Evolutionary conservation across 176 grass and related monocot species (phyloP).

Genomic region (Hordeum vulgare): DNA sequence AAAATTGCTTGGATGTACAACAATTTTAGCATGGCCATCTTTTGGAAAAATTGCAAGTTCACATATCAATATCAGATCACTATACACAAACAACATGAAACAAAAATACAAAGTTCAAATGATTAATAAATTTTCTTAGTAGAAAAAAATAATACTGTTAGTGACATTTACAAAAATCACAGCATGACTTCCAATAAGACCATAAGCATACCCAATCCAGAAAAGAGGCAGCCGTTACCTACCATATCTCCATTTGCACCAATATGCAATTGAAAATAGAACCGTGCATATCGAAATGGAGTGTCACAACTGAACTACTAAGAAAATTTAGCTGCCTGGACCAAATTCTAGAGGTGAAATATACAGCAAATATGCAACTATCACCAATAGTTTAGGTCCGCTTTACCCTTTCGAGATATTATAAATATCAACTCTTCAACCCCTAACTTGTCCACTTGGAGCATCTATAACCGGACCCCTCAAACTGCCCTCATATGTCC

Average conservation of each 20-base stretch:
- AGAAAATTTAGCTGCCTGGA: not conserved
- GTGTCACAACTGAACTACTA: not conserved
- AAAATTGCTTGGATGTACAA: not conserved
- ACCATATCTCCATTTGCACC: not conserved
- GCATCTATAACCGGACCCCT: too few relatives aligned
- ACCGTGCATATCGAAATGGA: not conserved
- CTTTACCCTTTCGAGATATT: not conserved
- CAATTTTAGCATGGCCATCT: not conserved
- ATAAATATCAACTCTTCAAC: not conserved
- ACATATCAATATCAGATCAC: not conserved
- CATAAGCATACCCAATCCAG: not conserved
- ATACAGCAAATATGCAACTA: not conserved
- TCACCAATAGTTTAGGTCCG: not conserved
- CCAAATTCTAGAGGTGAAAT: not conserved
- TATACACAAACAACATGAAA: not conserved
- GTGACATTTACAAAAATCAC: not conserved
- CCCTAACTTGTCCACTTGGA: not conserved
- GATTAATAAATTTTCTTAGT: not conserved
- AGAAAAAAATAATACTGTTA: not conserved
- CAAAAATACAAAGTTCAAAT: not conserved
- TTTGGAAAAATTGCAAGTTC: not conserved
- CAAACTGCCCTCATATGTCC: too few relatives aligned
- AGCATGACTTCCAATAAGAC: not conserved
- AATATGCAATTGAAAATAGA: not conserved
- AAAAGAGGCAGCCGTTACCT: not conserved